Evolutionary conservation across 2,329 filamentous ascomycete species (phyloP).

Genomic region (Epichloe amarillans): DNA sequence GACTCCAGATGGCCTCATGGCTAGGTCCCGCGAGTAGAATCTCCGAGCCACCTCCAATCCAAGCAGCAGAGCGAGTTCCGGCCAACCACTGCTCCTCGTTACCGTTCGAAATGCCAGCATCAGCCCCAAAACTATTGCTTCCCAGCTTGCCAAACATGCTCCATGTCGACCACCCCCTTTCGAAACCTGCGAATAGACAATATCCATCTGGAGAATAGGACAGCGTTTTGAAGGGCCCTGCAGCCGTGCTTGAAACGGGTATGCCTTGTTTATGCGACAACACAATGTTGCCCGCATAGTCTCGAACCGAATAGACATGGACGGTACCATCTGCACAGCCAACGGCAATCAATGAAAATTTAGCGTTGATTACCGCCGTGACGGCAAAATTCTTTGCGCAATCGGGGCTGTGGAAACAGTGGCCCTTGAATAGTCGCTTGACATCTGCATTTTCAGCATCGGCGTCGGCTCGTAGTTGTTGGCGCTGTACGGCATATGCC

Average conservation of each 20-base stretch:
- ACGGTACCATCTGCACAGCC: conserved; percentile 70
- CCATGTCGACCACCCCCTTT: conserved; percentile 90
- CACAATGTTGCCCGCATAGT: conserved; percentile 87
- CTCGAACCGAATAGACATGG: conserved; percentile 80
- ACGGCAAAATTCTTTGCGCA: conserved; percentile 46
- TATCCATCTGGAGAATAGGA: conserved; percentile 92
- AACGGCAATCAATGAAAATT: conserved; percentile 85
- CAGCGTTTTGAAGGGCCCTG: conserved; percentile 61
- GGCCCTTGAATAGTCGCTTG: conserved; percentile 70
- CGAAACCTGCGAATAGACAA: conserved; percentile 86
- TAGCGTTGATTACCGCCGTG: conserved; percentile 76
- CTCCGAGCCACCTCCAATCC: conserved; percentile 81
- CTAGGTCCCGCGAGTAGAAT: conserved; percentile 59
- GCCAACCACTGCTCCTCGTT: conserved; percentile 78
- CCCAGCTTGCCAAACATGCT: conserved; percentile 91
- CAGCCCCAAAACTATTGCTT: conserved; percentile 67
- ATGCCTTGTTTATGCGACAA: conserved; percentile 66
- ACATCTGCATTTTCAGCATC: conserved; percentile 31
- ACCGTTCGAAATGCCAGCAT: conserved; percentile 45
- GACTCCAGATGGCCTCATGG: conserved; percentile 68
- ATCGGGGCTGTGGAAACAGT: conserved; percentile 74
- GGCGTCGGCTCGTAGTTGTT: conserved; percentile 26
- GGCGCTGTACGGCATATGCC: conserved; percentile 80
- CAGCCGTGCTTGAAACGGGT: conserved; percentile 51
- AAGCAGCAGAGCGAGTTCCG: conserved; percentile 64